Conservation (phyloP, 106 monocot genomes). For the Apostasia shenzhenica region DNA sequence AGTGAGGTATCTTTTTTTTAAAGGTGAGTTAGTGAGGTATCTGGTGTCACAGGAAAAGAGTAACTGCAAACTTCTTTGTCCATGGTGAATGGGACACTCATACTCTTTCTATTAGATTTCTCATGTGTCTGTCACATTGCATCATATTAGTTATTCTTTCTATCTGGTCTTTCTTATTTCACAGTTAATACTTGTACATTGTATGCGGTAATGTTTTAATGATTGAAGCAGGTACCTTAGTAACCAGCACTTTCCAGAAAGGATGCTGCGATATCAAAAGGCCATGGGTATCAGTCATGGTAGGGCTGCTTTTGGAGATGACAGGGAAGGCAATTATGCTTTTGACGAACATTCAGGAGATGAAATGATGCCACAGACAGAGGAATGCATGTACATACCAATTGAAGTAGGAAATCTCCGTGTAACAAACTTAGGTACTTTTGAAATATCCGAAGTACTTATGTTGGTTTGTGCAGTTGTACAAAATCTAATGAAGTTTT, state of each 20-base stretch:
- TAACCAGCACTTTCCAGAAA: constrained; percentile 72
- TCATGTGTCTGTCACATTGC: too few relatives aligned
- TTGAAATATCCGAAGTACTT: neutral
- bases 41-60: too few relatives aligned
- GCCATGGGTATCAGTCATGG: constrained; percentile 17
- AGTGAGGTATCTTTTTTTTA: too few relatives aligned
- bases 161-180: too few relatives aligned
- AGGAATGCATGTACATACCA: constrained; percentile 28
- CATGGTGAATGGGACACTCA: too few relatives aligned
- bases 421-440: constrained; percentile 65
- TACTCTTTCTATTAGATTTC: too few relatives aligned
- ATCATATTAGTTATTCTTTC: too few relatives aligned
- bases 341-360: constrained; percentile 30
- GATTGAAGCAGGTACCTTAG: constrained; percentile 59
- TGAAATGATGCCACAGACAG: constrained; percentile 12
- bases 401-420: constrained; percentile 74
- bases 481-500: neutral
- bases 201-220: neutral
- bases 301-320: constrained; percentile 12
- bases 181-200: neutral
- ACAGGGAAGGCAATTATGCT: constrained; percentile 25
- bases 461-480: neutral
- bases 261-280: constrained; percentile 64
- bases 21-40: too few relatives aligned
- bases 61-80: too few relatives aligned